These are phyloP conservation scores for Cystobasidium sp. DNA, from an alignment of 1,284 basidiomycete species.

Conservation along the genomic window DNA sequence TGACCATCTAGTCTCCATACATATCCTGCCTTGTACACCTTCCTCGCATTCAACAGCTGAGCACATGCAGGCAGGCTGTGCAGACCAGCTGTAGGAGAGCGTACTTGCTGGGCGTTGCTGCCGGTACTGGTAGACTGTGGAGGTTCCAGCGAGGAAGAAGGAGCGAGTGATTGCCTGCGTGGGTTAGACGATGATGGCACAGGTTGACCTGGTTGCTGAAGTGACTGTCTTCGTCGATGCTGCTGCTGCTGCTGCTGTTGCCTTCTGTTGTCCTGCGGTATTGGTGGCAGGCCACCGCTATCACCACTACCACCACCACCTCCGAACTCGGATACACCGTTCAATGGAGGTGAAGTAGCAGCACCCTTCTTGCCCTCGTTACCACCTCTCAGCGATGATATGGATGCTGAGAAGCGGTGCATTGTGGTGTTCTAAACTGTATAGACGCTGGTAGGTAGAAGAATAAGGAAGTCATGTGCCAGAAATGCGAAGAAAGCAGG, in stretches of 20 bases:
- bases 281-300: conserved; percentile 22
- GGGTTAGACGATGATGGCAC: neutral
- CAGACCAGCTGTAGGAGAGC: conserved; percentile 30
- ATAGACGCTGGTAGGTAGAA: neutral
- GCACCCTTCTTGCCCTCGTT: neutral
- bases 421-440: neutral
- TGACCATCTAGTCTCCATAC: conserved; percentile 32
- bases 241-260: neutral
- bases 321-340: neutral
- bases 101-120: conserved; percentile 4
- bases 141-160: neutral
- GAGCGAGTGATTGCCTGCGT: neutral
- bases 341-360: neutral
- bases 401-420: conserved; percentile 28
- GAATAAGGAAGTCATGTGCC: neutral
- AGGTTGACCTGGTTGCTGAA: neutral
- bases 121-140: neutral
- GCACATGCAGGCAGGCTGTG: conserved; percentile 29
- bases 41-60: conserved; percentile 37
- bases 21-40: conserved; percentile 40
- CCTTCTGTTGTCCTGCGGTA: conserved; percentile 20
- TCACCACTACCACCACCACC: neutral
- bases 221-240: neutral
- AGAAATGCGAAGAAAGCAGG: neutral
- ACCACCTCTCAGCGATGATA: conserved; percentile 16